Evolutionary conservation across 116 monocot genomes (phyloP), one percentile per base, ranked within the genome.

Genomic region (Trichopus zeylanicus): DNA sequence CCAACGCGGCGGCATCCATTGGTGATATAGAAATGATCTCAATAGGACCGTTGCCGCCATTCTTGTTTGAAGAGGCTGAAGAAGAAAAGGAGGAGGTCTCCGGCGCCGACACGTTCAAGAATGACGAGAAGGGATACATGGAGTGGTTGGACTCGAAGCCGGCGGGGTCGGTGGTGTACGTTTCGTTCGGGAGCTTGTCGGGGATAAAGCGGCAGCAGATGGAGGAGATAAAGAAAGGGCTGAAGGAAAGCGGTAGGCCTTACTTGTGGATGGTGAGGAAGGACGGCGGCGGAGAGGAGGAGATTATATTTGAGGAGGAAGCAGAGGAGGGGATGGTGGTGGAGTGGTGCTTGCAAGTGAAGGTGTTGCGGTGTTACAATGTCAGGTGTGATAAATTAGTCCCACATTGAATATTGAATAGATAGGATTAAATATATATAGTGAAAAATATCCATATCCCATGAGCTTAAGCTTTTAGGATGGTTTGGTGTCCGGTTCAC

Each of bases 281-380:
- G 59, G 53, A 65, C 25, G 58, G 51, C 37, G 11, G 59, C 21
- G 35, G 5, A n/a, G n/a, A n/a, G 37, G 5, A 53, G 60, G 12
- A 11, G 26, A 2, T 1, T 51, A 23, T 13, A 4, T 46, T 22
- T n/a, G n/a, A n/a, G n/a, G 51, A n/a, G 7, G 34, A 26, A 15
- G 27, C 5, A 58, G 58, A 22, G 19, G 57, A 31, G 6, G 73
- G 67, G 48, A 28, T 73, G 67, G 56, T 67, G 35, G 73, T 67
- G 56, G 61, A 61, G 55, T 73, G 73, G 73, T 73, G 73, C 48
- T 31, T 46, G 7, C 66, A 73, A 66, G 28, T 46, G 55, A 35
- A 29, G 26, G 73, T 73, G 33, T 34, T 73, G 56, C 29, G n/a
- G n/a, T n/a, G n/a, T n/a, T n/a, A n/a, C n/a, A n/a, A n/a, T n/a